phyloP scores from a whole-genome alignment of 2,329 filamentous ascomycete species.

The Stachybotrys chlorohalonatus region DNA sequence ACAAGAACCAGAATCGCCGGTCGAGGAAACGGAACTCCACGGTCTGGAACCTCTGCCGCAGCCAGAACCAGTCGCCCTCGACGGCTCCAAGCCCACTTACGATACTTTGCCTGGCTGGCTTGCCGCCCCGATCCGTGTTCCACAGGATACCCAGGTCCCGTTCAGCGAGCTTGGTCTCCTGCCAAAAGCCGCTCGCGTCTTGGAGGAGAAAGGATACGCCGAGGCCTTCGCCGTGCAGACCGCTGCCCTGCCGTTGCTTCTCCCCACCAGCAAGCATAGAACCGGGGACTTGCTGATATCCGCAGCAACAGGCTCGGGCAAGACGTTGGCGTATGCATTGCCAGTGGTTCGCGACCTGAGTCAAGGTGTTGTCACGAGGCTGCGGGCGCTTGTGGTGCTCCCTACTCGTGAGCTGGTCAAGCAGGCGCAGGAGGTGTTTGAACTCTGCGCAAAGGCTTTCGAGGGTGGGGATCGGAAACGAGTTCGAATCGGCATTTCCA shows the following conservation, averaged over 20 bases:
- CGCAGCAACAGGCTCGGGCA: constrained; percentile 90
- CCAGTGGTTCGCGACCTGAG: constrained; percentile 75
- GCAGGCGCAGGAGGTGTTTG: constrained; percentile 72
- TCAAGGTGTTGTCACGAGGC: constrained; percentile 49
- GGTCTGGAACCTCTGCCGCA: constrained; percentile 78
- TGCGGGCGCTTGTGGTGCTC: constrained; percentile 77
- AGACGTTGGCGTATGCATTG: constrained; percentile 84
- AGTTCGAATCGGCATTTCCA: constrained; percentile 70
- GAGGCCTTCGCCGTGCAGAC: constrained; percentile 36
- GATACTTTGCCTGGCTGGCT: constrained; percentile 77
- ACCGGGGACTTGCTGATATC: constrained; percentile 79
- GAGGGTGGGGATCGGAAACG: constrained; percentile 49
- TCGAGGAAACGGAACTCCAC: constrained; percentile 40
- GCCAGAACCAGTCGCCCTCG: constrained; percentile 52
- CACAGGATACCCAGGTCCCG: constrained; percentile 45
- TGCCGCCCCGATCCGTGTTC: constrained; percentile 61
- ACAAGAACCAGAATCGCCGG: constrained; percentile 18
- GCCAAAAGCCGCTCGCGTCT: constrained; percentile 46
- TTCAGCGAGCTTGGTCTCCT: constrained; percentile 59
- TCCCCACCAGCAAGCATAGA: constrained; percentile 52
- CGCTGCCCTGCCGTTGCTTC: constrained; percentile 63
- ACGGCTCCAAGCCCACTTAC: constrained; percentile 55
- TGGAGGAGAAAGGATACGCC: constrained; percentile 49
- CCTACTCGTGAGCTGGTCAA: constrained; percentile 85
- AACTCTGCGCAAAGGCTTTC: constrained; percentile 60